Base-by-base conservation (phyloP, 805 yeast genomes). In the Debaryomyces maramus region DNA sequence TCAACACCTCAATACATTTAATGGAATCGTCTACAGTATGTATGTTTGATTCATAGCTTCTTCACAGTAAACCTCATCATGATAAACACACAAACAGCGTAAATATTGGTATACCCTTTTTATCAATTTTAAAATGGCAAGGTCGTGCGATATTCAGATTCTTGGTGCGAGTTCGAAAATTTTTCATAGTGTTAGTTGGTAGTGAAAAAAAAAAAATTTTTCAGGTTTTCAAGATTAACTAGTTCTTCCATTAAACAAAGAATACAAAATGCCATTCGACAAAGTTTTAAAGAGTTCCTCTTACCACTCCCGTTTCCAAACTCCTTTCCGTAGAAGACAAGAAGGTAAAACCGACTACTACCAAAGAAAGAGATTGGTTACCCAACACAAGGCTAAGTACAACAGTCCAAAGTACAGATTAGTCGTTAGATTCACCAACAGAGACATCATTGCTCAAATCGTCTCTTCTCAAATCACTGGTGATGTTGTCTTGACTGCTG, bases 311-410 rank as follows among this genome's bases (percentile, higher is more conserved):
- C 90, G 99, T 75, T 93, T 83, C 96, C 99, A 93, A 82, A 93
- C 99, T 73, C 97, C 98, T 58, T 93, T 90, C 96, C 89, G 99
- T 78, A 90, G 99, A 84, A 88, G 99, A 86, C 88, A 95, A 74
- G 97, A 93, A 80, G 99, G 99, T 80, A 93, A 93, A 84, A 93
- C 99, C 71, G 99, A 93, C 76, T 93, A 90, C 95, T 93, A 90
- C 84, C 97, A 93, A 75, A 90, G 99, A 85, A 93, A 93, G 96
- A 89, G 98, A 81, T 81, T 93, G 70, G 93, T 93, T 67, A 81
- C 97, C 66, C 99, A 93, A 81, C 97, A 91, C 93, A 93, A 93
- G 90, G 97, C 97, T 72, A 93, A 93, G 83, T 93, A 93, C 95
- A 84, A 82, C 85, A 72, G 97, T 70, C 99, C 99, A 78, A 93